phyloP scores from a whole-genome alignment of 2,329 filamentous ascomycete genomes.

The Raffaelea albimanens region DNA sequence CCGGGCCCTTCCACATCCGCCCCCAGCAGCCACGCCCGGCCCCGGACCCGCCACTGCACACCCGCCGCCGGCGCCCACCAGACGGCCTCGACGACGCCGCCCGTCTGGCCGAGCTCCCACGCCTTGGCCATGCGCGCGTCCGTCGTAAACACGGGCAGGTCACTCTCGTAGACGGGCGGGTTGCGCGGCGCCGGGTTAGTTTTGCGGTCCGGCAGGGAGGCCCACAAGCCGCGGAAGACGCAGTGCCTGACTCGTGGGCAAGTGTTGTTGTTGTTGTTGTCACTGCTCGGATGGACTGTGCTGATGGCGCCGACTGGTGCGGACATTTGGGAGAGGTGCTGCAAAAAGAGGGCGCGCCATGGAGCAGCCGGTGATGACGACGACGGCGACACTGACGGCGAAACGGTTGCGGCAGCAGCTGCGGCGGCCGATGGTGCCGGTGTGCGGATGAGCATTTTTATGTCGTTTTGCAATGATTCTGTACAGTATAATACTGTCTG shows the following conservation, averaged over 20 bases:
- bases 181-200: conserved; percentile 67
- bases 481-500: too few relatives aligned
- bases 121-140: conserved; percentile 83
- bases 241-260: conserved; percentile 68
- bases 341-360: conserved; percentile 42
- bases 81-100: conserved; percentile 65
- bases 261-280: conserved; percentile 18
- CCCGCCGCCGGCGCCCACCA: conserved; percentile 66
- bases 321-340: conserved; percentile 38
- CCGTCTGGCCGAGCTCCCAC: conserved; percentile 53
- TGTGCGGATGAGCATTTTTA: not conserved
- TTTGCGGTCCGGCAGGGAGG: conserved; percentile 58
- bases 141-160: conserved; percentile 76
- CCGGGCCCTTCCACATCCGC: conserved; percentile 45
- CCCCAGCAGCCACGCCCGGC: conserved; percentile 65
- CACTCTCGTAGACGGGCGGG: conserved; percentile 58
- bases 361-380: conserved; percentile 28
- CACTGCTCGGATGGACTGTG: conserved; percentile 31
- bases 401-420: not conserved
- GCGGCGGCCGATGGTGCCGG: not conserved
- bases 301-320: conserved; percentile 41
- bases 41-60: conserved; percentile 80
- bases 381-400: conserved; percentile 1
- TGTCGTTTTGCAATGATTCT: not conserved
- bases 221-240: conserved; percentile 80